Base-by-base conservation (phyloP, 2,329 filamentous ascomycete genomes). In the Scytalidium lignicola region DNA sequence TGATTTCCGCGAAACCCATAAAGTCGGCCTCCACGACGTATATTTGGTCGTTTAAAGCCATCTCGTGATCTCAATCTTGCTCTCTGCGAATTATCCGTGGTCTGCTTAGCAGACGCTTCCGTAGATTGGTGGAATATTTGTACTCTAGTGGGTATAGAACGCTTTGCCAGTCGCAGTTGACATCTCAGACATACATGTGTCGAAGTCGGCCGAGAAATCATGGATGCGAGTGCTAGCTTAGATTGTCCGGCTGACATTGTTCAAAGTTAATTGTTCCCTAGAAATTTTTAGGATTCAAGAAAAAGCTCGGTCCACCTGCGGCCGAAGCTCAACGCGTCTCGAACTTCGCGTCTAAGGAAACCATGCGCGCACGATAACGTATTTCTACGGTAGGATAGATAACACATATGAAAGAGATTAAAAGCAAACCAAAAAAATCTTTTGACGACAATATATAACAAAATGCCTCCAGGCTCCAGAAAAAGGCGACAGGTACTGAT, bases 121-220 rank as follows among this genome's bases (percentile, higher is more conserved):
- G 18, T 17, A 10, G 28, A 26, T 12, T 37, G 28, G 41, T 40
- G 26, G 18, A 37, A 32, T 22, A 13, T 26, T 46, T 49, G 55
- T 17, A 41, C 21, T 28, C 22, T 46, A 2, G 21, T 45, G 10
- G 45, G 28, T 23, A 20, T 20, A 42, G 20, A 26, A 4, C 48
- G 55, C 48, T 52, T 53, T 20, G 55, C 55, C 46, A 64, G 56
- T 46, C 50, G 51, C 41, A 55, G 45, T 50, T 60, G 61, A 49
- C 64, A 66, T 55, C 61, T 57, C 43, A 65, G 56, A 57, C 63
- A 66, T 56, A 65, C 56, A 47, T 63, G 58, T 50, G 57, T 49
- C 23, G 51, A 50, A 18, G 46, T 44, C 43, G 53, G 52, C 47
- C 58, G 56, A 44, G 54, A 47, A 55, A 65, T 63, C 63, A 65